A percentile compares a stretch with the other conserved stretches of the same genome.
These are phyloP conservation scores for Ceratorhiza oryzae-sativae DNA, from an alignment of 1,284 basidiomycete genomes.

Conservation along the genomic window DNA sequence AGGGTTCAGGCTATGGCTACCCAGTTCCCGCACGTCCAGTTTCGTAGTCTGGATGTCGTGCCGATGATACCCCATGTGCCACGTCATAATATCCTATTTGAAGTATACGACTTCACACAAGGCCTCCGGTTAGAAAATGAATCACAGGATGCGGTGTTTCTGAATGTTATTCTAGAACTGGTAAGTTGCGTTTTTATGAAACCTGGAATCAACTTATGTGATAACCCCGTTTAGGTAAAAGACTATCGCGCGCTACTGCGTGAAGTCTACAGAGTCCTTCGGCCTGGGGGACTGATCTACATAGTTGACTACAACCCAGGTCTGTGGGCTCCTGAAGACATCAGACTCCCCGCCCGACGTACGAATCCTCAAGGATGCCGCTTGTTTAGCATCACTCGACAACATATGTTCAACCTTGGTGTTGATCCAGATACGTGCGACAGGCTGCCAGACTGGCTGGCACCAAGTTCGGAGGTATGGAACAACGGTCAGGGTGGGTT, in stretches of 20 bases:
- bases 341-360: not conserved
- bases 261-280: not conserved
- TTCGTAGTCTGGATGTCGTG: not conserved
- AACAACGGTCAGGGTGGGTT: not conserved
- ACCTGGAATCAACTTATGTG: too few species aligned
- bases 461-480: not conserved
- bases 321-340: not conserved
- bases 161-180: not conserved
- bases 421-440: not conserved
- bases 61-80: not conserved
- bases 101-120: slow-evolving; percentile 3
- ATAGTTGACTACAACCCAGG: not conserved
- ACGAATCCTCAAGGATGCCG: not conserved
- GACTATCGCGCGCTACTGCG: not conserved
- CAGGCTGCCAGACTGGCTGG: not conserved
- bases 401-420: not conserved
- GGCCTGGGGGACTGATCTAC: not conserved
- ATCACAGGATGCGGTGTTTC: slow-evolving; percentile 10
- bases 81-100: slow-evolving; percentile 4
- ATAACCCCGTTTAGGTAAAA: not conserved
- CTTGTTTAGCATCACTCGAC: not conserved
- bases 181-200: not conserved
- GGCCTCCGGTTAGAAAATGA: not conserved
- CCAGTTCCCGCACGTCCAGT: not conserved
- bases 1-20: slow-evolving; percentile 6